Evolutionary conservation across 768 basidiomycete genomes (phyloP), one percentile per base, ranked within the genome.

Genomic region (Daedaleopsis sinensis): DNA sequence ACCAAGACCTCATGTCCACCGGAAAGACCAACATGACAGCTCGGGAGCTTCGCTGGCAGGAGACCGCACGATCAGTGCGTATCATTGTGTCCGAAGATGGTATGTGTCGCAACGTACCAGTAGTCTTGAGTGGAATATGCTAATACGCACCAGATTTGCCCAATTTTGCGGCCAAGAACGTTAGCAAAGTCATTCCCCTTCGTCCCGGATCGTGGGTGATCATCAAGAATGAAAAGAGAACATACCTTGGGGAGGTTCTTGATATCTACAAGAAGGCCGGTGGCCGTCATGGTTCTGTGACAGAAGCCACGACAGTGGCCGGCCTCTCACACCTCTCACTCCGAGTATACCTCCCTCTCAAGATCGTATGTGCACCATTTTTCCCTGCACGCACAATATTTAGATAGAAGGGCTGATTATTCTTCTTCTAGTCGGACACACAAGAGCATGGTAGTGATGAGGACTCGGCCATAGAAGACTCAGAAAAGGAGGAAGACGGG

Each of bases 311-410:
- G 12, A 42, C 27, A 9, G 5, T 21, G 1, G n/a, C 55, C 4
- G 55, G 55, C 18, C 55, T 55, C 27, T 55, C 55, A 10, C 46
- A 55, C n/a, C n/a, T 55, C 12, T 55, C 44, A 1, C 43, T 55
- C 11, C 44, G 55, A n/a, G 44, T 55, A 0, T 55, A 55, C 35
- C 27, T 55, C 1, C 55, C 44, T 8, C 27, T 55, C 10, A 55
- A 12, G 1, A 35, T 36, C 6, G 55, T 35, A 16, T 5, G 27
- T 18, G 1, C 44, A 32, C 27, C 15, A 32, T 32, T 13, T 24
- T 18, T 13, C 27, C 5, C 12, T 43, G 5, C 15, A 11, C 15
- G 5, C 15, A n/a, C 19, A 43, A 32, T 3, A 32, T 32, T 32
- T 7, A 7, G 27, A 32, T 32, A 7, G 3, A 7, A 32, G 27